These are phyloP conservation scores for Suillus placidus DNA, from an alignment of 768 basidiomycete species.

Conservation along the genomic window DNA sequence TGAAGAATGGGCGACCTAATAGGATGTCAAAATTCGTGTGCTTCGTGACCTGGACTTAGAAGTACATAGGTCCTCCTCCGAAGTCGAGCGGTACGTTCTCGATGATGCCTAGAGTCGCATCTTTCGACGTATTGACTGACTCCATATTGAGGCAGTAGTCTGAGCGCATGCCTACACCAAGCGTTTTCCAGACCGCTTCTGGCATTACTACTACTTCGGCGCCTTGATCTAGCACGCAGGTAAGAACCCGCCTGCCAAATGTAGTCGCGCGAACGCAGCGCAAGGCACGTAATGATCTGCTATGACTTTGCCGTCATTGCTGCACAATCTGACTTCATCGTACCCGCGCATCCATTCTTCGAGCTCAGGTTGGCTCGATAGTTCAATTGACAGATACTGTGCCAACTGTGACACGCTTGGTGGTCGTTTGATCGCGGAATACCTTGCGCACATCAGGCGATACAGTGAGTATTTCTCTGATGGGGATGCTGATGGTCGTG, in stretches of 20 bases:
- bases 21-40: accelerated
- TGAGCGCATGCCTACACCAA: background rate
- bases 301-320: too few species aligned
- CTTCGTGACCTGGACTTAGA: background rate
- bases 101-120: accelerated
- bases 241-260: accelerated
- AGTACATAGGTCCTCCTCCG: background rate
- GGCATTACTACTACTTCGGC: background rate
- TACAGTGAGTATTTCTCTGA: too few species aligned
- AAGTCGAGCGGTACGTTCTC: background rate
- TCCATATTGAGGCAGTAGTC: background rate
- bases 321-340: too few species aligned
- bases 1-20: too few species aligned
- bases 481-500: too few species aligned
- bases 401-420: too few species aligned
- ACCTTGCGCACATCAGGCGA: too few species aligned
- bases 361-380: too few species aligned
- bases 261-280: background rate
- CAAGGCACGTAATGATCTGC: background rate
- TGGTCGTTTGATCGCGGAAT: too few species aligned
- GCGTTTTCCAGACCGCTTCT: accelerated
- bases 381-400: too few species aligned
- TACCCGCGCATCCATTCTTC: too few species aligned
- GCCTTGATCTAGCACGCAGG: background rate
- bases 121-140: background rate